These are phyloP conservation scores for Suillus lakei DNA, from an alignment of 768 basidiomycete genomes.

Conservation along the genomic window DNA sequence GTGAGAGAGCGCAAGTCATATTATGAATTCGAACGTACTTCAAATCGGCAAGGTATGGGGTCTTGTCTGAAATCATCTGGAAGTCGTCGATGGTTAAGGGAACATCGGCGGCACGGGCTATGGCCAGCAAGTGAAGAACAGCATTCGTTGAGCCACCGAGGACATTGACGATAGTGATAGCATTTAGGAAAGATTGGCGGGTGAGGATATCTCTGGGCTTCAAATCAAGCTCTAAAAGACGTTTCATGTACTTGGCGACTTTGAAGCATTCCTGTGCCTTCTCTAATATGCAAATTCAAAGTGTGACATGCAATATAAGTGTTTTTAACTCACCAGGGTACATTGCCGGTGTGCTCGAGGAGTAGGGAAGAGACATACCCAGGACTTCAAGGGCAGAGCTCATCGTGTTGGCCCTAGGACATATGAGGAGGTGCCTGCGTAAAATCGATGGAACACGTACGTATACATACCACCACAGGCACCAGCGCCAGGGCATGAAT, in stretches of 20 bases:
- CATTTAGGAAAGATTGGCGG: slow-evolving; percentile 78
- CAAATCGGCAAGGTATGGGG: slow-evolving; percentile 86
- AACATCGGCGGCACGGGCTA: slow-evolving; percentile 80
- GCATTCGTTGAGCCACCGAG: slow-evolving; percentile 91
- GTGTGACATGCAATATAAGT: not conserved
- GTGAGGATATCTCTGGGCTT: slow-evolving; percentile 83
- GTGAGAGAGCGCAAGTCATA: slow-evolving; percentile 13
- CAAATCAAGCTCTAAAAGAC: slow-evolving; percentile 74
- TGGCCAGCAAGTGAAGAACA: slow-evolving; percentile 82
- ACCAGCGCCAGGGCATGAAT: slow-evolving; percentile 85
- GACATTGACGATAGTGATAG: slow-evolving; percentile 77
- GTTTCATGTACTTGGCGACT: slow-evolving; percentile 78
- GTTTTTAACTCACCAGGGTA: slow-evolving; percentile 55
- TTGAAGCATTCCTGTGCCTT: slow-evolving; percentile 84
- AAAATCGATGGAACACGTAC: slow-evolving; percentile 37
- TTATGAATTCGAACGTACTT: slow-evolving; percentile 48
- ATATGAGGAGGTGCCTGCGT: not conserved
- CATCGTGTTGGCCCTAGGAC: slow-evolving; percentile 80
- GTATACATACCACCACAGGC: slow-evolving; percentile 92
- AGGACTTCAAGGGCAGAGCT: slow-evolving; percentile 82
- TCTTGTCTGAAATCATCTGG: slow-evolving; percentile 76
- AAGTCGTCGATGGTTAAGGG: slow-evolving; percentile 85
- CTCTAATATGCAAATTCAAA: slow-evolving; percentile 43
- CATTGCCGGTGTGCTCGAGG: slow-evolving; percentile 71
- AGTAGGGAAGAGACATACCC: slow-evolving; percentile 86